These are phyloP conservation scores for Synchytrium microbalum DNA, from an alignment of 371 early-diverging fungal genomes.

Conservation along the genomic window DNA sequence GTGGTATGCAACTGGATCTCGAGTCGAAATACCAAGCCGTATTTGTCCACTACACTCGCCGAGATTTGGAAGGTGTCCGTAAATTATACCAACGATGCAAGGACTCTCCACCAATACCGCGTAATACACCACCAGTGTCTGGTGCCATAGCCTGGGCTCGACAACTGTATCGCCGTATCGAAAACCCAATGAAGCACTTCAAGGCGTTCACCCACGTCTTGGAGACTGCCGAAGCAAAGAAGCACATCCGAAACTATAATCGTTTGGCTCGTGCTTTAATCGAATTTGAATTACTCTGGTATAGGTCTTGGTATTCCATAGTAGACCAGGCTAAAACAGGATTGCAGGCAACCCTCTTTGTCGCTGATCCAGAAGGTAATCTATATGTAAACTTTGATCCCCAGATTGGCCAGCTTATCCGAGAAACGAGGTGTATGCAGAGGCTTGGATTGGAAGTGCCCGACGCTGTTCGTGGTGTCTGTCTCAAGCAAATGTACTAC, in stretches of 20 bases:
- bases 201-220: constrained; percentile 37
- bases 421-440: constrained; percentile 46
- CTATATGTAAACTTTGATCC: constrained; percentile 56
- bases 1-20: constrained; percentile 51
- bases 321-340: constrained; percentile 52
- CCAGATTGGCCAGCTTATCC: constrained; percentile 47
- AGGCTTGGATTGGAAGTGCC: constrained; percentile 47
- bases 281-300: constrained; percentile 53
- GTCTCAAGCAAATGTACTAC: constrained; percentile 47
- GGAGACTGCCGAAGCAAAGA: constrained; percentile 44
- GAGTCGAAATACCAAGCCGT: constrained; percentile 54
- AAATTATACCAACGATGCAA: constrained; percentile 51
- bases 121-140: constrained; percentile 49
- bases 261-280: constrained; percentile 49
- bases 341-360: constrained; percentile 47
- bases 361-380: constrained; percentile 30
- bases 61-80: constrained; percentile 50
- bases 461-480: constrained; percentile 35
- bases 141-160: constrained; percentile 56
- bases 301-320: constrained; percentile 42
- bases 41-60: constrained; percentile 48
- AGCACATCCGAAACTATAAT: constrained; percentile 57
- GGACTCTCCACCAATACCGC: constrained; percentile 47
- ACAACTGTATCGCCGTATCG: constrained; percentile 48
- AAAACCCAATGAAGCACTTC: constrained; percentile 49